Base-by-base conservation (phyloP, 768 basidiomycete genomes). In the Lyophyllum semitale region DNA sequence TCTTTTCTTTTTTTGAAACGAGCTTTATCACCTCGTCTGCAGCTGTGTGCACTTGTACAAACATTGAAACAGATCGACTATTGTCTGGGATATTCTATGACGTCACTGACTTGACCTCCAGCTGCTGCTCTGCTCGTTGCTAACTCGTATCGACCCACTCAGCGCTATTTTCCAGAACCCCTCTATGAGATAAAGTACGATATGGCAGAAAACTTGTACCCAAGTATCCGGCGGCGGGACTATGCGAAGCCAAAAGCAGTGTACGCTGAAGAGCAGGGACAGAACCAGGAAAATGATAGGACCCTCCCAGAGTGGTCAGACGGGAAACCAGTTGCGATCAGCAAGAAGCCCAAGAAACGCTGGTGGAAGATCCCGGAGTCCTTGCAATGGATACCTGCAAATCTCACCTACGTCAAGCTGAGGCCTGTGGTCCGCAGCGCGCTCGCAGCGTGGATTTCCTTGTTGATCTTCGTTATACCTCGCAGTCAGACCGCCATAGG, bases 341-440 rank as follows among this genome's bases (percentile, higher is more conserved):
- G n/a, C n/a, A n/a, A 47, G n/a, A 48, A 48, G 51, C 1, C n/a
- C 30, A 27, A 46, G 33, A 37, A 33, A 30, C 11, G 8, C 32
- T 8, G 48, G 23, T 56, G 64, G 57, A 52, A 51, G 23, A 54
- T 75, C 6, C 79, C 77, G 0, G 8, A 57, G 20, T 48, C 61
- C 50, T 57, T 84, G 35, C 66, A 68, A 29, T 91, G 88, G 89
- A 79, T 88, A 20, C 73, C 77, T 1, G 71, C 68, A 15, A 88
- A 85, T 54, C 79, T 73, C 67, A 81, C 70, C 0, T 84, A 81
- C 79, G 69, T 80, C 17, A 84, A 82, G 61, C 55, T 84, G 60
- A 87, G 87, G 68, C 84, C 86, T 3, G 81, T 78, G 9, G 71
- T 91, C 35, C 82, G 89, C 49, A 82, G 82, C 58, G 80, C 86